phyloP scores from a whole-genome alignment of 306 rosid genomes.

The Cucurbita pepo region DNA sequence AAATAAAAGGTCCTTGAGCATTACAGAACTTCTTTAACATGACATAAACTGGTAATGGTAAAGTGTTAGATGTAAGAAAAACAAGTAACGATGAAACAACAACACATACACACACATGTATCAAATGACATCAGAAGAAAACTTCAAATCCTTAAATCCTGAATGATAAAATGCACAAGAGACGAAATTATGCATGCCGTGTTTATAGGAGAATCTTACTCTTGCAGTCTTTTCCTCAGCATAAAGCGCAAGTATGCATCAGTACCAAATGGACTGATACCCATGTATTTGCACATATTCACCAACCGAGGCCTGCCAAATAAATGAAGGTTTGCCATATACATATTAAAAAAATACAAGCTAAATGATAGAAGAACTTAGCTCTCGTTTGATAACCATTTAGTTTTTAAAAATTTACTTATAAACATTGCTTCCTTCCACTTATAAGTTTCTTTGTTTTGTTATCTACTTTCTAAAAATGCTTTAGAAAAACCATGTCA shows the following conservation, averaged over 20 bases:
- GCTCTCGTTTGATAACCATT: no score
- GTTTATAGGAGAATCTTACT: slow-evolving; percentile 27
- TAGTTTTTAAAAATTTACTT: no score
- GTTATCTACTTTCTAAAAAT: no score
- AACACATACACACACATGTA: background rate
- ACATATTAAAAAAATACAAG: background rate
- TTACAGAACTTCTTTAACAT: background rate
- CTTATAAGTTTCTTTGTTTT: no score
- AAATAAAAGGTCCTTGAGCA: background rate
- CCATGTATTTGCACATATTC: slow-evolving; percentile 98
- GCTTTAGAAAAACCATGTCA: no score
- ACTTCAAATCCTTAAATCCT: background rate
- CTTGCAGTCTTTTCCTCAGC: slow-evolving; percentile 60
- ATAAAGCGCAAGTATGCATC: slow-evolving; percentile 87
- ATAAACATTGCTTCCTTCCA: no score
- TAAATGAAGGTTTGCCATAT: background rate
- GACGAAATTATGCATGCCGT: background rate
- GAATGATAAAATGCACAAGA: background rate
- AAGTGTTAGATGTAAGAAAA: background rate
- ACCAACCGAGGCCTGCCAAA: slow-evolving; percentile 78
- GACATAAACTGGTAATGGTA: background rate
- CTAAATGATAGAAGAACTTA: background rate
- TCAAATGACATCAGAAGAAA: background rate
- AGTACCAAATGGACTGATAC: slow-evolving; percentile 71
- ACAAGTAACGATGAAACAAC: background rate